Evolutionary conservation across 2,329 filamentous ascomycete species (phyloP).

Genomic region (Diaporthe velutina): DNA sequence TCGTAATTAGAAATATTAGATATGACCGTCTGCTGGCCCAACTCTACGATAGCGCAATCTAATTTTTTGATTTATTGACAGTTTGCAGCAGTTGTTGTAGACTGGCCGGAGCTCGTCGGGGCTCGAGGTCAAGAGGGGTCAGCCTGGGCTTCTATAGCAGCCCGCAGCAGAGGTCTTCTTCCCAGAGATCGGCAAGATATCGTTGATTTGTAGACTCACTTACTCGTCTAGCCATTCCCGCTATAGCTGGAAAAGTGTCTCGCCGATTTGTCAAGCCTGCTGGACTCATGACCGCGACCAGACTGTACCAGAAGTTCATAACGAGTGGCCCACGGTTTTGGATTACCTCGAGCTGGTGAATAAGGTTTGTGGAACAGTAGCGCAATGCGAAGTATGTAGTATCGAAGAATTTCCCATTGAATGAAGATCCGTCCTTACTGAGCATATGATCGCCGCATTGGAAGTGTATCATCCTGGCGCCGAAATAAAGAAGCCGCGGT

Average conservation of each 20-base stretch:
- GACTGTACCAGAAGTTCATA: neutral
- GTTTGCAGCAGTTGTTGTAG: neutral
- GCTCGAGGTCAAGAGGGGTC: rapidly evolving
- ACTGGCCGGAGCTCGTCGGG: neutral
- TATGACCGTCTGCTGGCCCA: neutral
- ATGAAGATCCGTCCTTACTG: neutral
- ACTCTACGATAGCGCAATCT: slow-evolving; percentile 1
- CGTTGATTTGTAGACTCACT: neutral
- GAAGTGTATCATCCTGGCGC: slow-evolving; percentile 13
- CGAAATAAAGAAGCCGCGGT: neutral
- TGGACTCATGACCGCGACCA: neutral
- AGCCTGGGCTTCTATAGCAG: neutral
- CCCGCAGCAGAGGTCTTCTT: neutral
- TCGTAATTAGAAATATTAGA: neutral
- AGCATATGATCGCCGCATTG: neutral
- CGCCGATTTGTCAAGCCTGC: neutral
- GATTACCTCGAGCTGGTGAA: neutral
- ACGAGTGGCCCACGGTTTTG: neutral
- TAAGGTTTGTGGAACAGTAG: neutral
- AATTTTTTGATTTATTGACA: neutral
- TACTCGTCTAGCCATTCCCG: neutral
- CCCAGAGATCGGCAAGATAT: slow-evolving; percentile 10
- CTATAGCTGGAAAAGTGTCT: neutral
- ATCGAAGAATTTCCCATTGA: neutral
- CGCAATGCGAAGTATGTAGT: rapidly evolving